A percentile compares a stretch with the other conserved stretches of the same genome.
Conservation (phyloP, 371 early-diverging fungal genomes). For the Lichtheimia ramosa region DNA sequence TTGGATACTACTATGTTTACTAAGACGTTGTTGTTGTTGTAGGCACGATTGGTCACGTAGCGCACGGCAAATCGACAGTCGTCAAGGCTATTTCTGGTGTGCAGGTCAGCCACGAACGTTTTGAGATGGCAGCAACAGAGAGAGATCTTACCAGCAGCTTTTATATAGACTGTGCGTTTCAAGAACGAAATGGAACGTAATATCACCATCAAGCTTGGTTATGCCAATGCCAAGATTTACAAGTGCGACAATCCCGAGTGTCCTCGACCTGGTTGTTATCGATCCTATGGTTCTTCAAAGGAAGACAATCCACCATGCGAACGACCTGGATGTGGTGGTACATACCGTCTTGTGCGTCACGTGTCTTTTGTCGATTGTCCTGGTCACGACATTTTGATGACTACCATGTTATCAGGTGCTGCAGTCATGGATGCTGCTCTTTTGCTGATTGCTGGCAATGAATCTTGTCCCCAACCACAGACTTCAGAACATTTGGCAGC, state of each 20-base stretch:
- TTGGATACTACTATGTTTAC: too few species aligned
- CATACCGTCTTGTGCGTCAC: slow-evolving; percentile 90
- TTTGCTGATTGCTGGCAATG: slow-evolving; percentile 99
- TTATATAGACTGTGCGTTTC: slow-evolving; percentile 93
- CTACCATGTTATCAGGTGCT: slow-evolving; percentile 99
- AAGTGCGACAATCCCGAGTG: slow-evolving; percentile 93
- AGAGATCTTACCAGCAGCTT: not conserved
- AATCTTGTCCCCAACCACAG: slow-evolving; percentile 99
- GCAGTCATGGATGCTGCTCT: slow-evolving; percentile 99
- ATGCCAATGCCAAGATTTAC: slow-evolving; percentile 99
- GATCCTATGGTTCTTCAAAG: slow-evolving; percentile 84
- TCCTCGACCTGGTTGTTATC: slow-evolving; percentile 96
- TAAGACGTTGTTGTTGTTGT: slow-evolving; percentile 2
- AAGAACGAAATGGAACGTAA: slow-evolving; percentile 99
- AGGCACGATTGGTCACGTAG: slow-evolving; percentile 99
- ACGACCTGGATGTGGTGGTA: slow-evolving; percentile 88
- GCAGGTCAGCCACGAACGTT: slow-evolving; percentile 62
- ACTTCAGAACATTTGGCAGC: slow-evolving; percentile 99
- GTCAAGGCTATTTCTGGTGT: slow-evolving; percentile 99
- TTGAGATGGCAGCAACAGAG: not conserved
- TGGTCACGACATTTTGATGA: slow-evolving; percentile 99
- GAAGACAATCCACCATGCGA: slow-evolving; percentile 93
- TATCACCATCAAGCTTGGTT: slow-evolving; percentile 99
- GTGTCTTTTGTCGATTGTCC: slow-evolving; percentile 99
- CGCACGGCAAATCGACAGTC: slow-evolving; percentile 99